A percentile compares a stretch with the other conserved stretches of the same genome.
These are phyloP conservation scores for Saprolegnia parasitica DNA, from an alignment of 352 stramenopile genomes.

Conservation along the genomic window DNA sequence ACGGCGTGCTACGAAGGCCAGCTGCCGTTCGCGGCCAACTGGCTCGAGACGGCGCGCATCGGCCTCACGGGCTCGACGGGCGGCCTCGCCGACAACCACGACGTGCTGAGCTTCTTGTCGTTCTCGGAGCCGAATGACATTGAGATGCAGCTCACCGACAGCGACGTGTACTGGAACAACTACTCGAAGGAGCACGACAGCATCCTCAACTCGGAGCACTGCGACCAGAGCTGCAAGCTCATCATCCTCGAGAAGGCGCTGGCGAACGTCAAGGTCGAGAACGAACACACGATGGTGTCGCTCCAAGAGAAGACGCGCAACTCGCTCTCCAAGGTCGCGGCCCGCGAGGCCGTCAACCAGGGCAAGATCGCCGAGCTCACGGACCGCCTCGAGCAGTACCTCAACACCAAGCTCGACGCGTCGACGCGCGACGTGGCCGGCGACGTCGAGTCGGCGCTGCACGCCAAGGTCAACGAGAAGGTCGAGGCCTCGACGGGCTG, in stretches of 20 bases:
- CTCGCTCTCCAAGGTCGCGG: slow-evolving; percentile 65
- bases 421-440: slow-evolving; percentile 52
- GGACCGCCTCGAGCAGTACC: slow-evolving; percentile 61
- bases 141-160: slow-evolving; percentile 49
- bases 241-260: slow-evolving; percentile 76
- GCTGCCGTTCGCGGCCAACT: slow-evolving; percentile 62
- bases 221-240: slow-evolving; percentile 78
- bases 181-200: slow-evolving; percentile 78
- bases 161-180: slow-evolving; percentile 73
- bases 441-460: slow-evolving; percentile 29
- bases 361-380: slow-evolving; percentile 64
- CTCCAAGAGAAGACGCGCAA: slow-evolving; percentile 72
- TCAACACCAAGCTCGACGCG: slow-evolving; percentile 69
- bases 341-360: slow-evolving; percentile 66
- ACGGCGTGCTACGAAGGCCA: slow-evolving; percentile 57
- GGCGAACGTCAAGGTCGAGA: slow-evolving; percentile 75
- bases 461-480: slow-evolving; percentile 61
- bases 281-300: slow-evolving; percentile 80
- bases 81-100: slow-evolving; percentile 77
- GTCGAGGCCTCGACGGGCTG: slow-evolving; percentile 68
- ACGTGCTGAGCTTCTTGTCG: slow-evolving; percentile 58
- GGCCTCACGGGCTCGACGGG: slow-evolving; percentile 74
- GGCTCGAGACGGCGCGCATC: slow-evolving; percentile 55
- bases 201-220: slow-evolving; percentile 51
- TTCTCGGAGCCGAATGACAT: slow-evolving; percentile 62